Base-by-base conservation (phyloP, 441 rosid species). In the California macrophylla region DNA sequence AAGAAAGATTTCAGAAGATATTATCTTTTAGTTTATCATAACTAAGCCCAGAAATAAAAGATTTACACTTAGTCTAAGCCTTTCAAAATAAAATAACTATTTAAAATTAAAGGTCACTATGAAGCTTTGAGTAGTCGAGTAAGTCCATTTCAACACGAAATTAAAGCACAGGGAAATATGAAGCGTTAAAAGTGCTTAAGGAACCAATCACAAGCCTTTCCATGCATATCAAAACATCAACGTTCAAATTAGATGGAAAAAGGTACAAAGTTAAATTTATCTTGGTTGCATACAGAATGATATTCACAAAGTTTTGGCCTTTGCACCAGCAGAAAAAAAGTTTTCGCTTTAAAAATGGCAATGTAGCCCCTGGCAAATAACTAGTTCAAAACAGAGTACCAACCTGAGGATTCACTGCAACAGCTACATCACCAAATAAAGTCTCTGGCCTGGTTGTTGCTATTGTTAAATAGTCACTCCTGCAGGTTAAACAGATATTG, bases 391-490 rank as follows among this genome's bases (percentile, higher is more conserved):
- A 64, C 54, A 70, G 25, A 74, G 68, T 56, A 47, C 6, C 32
- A 25, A 93, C 98, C 93, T 87, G 74, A 71, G 98, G 98, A 86
- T 93, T 79, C 77, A 93, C 98, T 26, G 98, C 96, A 66, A 93
- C 42, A 34, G 98, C 98, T 58, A 91, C 98, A 78, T 93, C 98
- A 75, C 93, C 98, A 81, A 93, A 93, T 74, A 93, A 77, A 73
- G 98, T 93, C 85, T 93, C 98, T 25, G 98, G 98, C 54, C 98
- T 90, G 13, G 98, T 93, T 47, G 98, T 93, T 77, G 98, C 96
- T 74, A 93, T 78, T 23, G 92, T 93, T 80, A 93, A 81, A 76
- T 83, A 93, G 77, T 91, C 98, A 82, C 76, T 80, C 83, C 98
- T 93, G 69, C 58, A 81, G 63, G 64, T 26, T 13, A 26, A 84